Evolutionary conservation across 768 basidiomycete species (phyloP).

Genomic region (Kondoa subrosea): DNA sequence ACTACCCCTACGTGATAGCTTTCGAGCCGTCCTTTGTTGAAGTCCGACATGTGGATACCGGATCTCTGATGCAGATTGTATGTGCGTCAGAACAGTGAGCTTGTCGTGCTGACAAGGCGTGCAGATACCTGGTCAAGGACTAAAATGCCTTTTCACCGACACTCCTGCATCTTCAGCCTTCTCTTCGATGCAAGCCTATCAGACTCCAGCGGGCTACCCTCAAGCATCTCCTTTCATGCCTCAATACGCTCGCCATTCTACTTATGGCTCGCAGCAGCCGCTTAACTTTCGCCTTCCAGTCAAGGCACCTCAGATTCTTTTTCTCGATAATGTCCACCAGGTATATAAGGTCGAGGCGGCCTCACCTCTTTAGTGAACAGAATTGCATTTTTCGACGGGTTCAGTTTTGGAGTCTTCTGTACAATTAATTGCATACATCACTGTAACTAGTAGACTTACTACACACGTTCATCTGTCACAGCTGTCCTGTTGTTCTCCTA

Average conservation of each 20-base stretch:
- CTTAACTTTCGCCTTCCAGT: background rate
- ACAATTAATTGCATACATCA: background rate
- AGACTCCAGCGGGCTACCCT: background rate
- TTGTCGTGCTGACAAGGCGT: background rate
- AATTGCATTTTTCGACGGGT: background rate
- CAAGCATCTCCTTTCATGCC: background rate
- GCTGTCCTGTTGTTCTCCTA: too few relatives aligned
- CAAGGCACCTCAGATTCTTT: background rate
- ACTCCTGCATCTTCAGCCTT: background rate
- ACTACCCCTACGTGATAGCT: constrained; percentile 89
- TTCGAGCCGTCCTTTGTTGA: constrained; percentile 95
- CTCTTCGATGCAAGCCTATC: background rate
- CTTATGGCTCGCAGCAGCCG: background rate
- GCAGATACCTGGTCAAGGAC: background rate
- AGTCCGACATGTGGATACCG: constrained; percentile 85
- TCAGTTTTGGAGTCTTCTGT: too few relatives aligned
- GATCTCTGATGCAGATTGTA: constrained; percentile 74
- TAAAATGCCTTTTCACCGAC: background rate
- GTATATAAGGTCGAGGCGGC: background rate
- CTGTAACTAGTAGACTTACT: too few relatives aligned
- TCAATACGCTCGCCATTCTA: background rate
- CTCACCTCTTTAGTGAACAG: background rate
- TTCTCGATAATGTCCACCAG: background rate
- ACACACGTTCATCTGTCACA: too few relatives aligned
- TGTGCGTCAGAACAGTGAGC: constrained; percentile 38